Percentiles rank a stretch among this genome's conserved stretches.
Conservation (phyloP, 1,139 yeast species). For the Yamadazyma conglobata region DNA sequence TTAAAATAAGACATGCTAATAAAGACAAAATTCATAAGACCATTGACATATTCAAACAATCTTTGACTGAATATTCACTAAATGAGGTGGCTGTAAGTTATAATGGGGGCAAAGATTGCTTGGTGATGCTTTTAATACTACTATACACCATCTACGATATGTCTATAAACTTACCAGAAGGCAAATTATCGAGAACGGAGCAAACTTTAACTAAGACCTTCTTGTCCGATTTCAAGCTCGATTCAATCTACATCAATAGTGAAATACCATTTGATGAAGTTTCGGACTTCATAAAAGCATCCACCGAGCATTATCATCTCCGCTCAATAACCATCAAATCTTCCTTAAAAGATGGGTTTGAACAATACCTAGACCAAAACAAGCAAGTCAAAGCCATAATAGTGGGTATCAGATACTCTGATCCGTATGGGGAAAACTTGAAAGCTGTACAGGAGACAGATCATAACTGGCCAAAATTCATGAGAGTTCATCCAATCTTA, state of each 20-base stretch:
- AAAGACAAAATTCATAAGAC: constrained; percentile 29
- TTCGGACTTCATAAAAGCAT: constrained; percentile 38
- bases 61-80: constrained; percentile 34
- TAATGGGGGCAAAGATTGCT: constrained; percentile 90
- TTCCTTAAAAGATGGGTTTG: constrained; percentile 64
- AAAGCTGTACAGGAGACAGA: constrained; percentile 65
- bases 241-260: constrained; percentile 67
- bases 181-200: neutral
- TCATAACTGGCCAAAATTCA: constrained; percentile 82
- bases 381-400: constrained; percentile 58
- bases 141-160: constrained; percentile 50
- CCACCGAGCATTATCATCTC: constrained; percentile 43
- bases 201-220: constrained; percentile 5
- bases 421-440: constrained; percentile 66
- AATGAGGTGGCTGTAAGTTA: constrained; percentile 70
- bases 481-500: constrained; percentile 75
- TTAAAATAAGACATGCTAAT: constrained; percentile 24
- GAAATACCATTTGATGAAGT: constrained; percentile 66
- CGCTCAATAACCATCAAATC: constrained; percentile 44
- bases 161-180: neutral
- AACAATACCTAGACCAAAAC: constrained; percentile 46
- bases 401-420: constrained; percentile 79
- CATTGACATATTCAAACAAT: constrained; percentile 27
- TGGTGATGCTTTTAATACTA: constrained; percentile 71
- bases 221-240: constrained; percentile 31